Base-by-base conservation (phyloP, 768 basidiomycete genomes). In the Mrakia frigida region DNA sequence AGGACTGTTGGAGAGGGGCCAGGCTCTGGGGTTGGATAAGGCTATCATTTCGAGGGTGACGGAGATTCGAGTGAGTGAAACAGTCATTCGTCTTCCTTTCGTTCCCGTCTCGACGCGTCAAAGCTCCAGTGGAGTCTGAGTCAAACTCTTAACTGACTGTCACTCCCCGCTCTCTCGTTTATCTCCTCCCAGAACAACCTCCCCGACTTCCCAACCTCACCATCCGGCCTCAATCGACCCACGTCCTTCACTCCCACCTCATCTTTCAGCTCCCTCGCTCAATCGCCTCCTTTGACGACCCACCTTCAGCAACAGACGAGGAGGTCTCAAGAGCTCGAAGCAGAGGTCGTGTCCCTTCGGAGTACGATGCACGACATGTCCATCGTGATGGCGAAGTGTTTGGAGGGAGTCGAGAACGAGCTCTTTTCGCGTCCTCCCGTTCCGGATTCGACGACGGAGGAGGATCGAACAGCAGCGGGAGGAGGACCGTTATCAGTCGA, bases 201-300 rank as follows among this genome's bases (percentile, higher is more conserved):
- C 18, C 93, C 94, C 2, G 94, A 96, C 79, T 81, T 94, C n/a
- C 86, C 90, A 16, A 87, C 87, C 18, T 70, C 77, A 0, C 75
- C 75, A 0, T 25, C 37, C 13, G 39, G 25, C 9, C 28, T n/a
- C 18, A 28, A 63, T 35, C 50, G 35, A n/a, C 67, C 72, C 21
- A 63, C 31, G 16, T 39, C 59, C 6, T 31, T 33, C 21, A 31
- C 70, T 0, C 18, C 35, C 6, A 41, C 50, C 14, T 39, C 35
- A 18, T 39, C 50, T 11, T 21, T n/a, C 53, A 3, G 14, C 13
- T 31, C 74, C 5, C 21, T 35, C 37, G 5, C 52, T 25, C n/a
- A 35, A 16, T 50, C 68, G 0, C 18, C 56, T 4, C n/a, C 67
- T 25, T 60, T 25, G 7, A 35, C 63, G 1, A 35, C 1, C 13